phyloP scores from a whole-genome alignment of 1,284 basidiomycete genomes.

The Kalmanozyma brasiliensis region DNA sequence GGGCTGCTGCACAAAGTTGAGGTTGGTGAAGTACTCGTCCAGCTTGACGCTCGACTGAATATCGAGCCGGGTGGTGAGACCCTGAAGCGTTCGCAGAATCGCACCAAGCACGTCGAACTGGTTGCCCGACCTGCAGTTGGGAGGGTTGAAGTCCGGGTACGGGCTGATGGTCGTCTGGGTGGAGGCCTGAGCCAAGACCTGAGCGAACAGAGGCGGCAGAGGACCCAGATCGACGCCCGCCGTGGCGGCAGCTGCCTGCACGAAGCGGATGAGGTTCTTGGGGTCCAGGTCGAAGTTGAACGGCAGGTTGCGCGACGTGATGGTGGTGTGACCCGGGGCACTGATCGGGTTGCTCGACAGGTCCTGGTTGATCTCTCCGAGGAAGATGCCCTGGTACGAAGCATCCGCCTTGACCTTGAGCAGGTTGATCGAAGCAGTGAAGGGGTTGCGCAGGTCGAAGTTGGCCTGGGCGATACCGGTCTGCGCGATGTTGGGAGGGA shows the following conservation, averaged over 20 bases:
- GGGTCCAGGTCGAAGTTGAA: slow-evolving; percentile 78
- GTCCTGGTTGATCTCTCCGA: slow-evolving; percentile 71
- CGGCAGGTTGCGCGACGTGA: slow-evolving; percentile 75
- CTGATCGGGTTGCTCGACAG: slow-evolving; percentile 73
- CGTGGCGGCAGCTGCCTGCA: slow-evolving; percentile 73
- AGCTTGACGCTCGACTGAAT: slow-evolving; percentile 56
- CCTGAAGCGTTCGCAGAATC: slow-evolving; percentile 75
- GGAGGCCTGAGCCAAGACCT: slow-evolving; percentile 74
- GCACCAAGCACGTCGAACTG: slow-evolving; percentile 70
- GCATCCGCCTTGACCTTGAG: slow-evolving; percentile 74
- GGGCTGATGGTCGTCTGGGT: slow-evolving; percentile 74
- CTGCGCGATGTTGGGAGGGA: slow-evolving; percentile 67
- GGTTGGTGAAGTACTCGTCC: slow-evolving; percentile 71
- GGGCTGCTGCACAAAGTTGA: slow-evolving; percentile 75
- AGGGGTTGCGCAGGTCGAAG: slow-evolving; percentile 75
- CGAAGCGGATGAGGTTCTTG: slow-evolving; percentile 74
- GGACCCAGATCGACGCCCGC: slow-evolving; percentile 77
- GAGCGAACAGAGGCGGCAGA: slow-evolving; percentile 74
- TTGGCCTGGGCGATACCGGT: slow-evolving; percentile 51
- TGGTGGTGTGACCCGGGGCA: slow-evolving; percentile 74
- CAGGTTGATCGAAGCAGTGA: slow-evolving; percentile 80
- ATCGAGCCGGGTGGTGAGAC: slow-evolving; percentile 73
- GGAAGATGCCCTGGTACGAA: slow-evolving; percentile 69
- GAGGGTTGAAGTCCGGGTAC: slow-evolving; percentile 64
- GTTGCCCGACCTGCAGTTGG: slow-evolving; percentile 74